These are phyloP conservation scores for Aphanomyces euteiches DNA, from an alignment of 352 stramenopile species.

Conservation along the genomic window DNA sequence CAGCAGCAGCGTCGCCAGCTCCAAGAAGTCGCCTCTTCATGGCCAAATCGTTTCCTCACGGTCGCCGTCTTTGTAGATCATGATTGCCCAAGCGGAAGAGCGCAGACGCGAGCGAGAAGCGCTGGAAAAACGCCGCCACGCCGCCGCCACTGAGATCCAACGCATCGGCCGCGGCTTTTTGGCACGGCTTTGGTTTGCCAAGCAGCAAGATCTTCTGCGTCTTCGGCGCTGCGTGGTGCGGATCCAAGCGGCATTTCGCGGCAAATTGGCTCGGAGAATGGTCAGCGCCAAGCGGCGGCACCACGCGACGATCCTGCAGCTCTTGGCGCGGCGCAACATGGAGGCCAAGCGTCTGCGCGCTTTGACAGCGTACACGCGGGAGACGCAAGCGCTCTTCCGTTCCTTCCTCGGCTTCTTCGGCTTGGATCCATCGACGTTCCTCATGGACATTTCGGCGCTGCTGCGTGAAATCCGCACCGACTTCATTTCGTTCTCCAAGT, in stretches of 20 bases:
- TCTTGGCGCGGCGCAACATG: slow-evolving; percentile 51
- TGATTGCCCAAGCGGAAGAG: slow-evolving; percentile 48
- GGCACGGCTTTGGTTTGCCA: slow-evolving; percentile 47
- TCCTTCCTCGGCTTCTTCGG: slow-evolving; percentile 72
- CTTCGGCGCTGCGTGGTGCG: slow-evolving; percentile 48
- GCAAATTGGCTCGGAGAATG: slow-evolving; percentile 56
- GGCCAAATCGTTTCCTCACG: background rate
- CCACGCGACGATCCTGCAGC: slow-evolving; percentile 73
- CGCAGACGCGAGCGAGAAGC: slow-evolving; percentile 51
- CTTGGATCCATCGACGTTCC: slow-evolving; percentile 67
- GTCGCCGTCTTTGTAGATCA: slow-evolving; percentile 31
- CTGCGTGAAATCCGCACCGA: slow-evolving; percentile 67
- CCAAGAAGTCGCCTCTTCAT: slow-evolving; percentile 41
- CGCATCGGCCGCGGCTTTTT: slow-evolving; percentile 61
- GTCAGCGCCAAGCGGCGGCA: slow-evolving; percentile 65
- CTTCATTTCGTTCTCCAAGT: slow-evolving; percentile 55
- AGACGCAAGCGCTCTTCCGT: slow-evolving; percentile 58
- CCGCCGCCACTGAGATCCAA: slow-evolving; percentile 67
- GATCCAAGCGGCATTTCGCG: slow-evolving; percentile 68
- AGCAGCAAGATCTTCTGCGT: slow-evolving; percentile 51
- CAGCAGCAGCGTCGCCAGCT: slow-evolving; percentile 67
- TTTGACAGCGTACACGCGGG: slow-evolving; percentile 51
- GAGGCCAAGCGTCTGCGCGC: slow-evolving; percentile 61
- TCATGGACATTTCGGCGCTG: slow-evolving; percentile 58
- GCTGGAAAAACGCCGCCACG: slow-evolving; percentile 41